Conservation (phyloP, 371 early-diverging fungal species). For the Cokeromyces recurvatus region DNA sequence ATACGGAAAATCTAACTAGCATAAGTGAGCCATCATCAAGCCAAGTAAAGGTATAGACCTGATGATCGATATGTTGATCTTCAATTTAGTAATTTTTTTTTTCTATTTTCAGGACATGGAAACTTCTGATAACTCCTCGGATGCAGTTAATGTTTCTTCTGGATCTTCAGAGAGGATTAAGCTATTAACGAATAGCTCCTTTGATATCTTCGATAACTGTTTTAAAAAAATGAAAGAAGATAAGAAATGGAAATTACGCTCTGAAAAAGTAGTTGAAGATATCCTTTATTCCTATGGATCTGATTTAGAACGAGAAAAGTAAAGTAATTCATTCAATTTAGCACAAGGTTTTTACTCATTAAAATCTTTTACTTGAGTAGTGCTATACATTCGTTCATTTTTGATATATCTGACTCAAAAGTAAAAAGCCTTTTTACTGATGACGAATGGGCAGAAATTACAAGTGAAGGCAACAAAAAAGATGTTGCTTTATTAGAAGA, state of each 20-base stretch:
- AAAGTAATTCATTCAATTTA: neutral
- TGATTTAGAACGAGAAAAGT: slow-evolving; percentile 1
- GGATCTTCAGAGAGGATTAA: neutral
- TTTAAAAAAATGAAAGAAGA: too few species aligned
- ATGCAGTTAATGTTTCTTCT: neutral
- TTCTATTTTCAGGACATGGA: neutral
- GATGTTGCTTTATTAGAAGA: neutral
- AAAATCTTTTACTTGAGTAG: neutral
- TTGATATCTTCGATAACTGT: neutral
- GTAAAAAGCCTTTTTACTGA: slow-evolving; percentile 2
- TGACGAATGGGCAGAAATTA: slow-evolving; percentile 1
- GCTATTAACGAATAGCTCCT: neutral
- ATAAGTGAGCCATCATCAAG: too few species aligned
- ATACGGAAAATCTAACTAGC: too few species aligned
- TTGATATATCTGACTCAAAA: slow-evolving; percentile 1
- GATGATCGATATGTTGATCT: too few species aligned
- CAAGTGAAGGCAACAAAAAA: neutral
- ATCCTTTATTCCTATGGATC: neutral
- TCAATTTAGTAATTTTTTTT: neutral
- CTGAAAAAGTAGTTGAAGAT: slow-evolving; percentile 3
- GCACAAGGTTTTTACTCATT: too few species aligned
- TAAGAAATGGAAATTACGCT: slow-evolving; percentile 3
- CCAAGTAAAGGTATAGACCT: too few species aligned
- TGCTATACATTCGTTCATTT: slow-evolving; percentile 2
- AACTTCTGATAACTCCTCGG: neutral